Percentiles rank a stretch among this genome's conserved stretches.
Evolutionary conservation across 2,329 filamentous ascomycete genomes (phyloP).

Genomic region (Sarocladium strictum): DNA sequence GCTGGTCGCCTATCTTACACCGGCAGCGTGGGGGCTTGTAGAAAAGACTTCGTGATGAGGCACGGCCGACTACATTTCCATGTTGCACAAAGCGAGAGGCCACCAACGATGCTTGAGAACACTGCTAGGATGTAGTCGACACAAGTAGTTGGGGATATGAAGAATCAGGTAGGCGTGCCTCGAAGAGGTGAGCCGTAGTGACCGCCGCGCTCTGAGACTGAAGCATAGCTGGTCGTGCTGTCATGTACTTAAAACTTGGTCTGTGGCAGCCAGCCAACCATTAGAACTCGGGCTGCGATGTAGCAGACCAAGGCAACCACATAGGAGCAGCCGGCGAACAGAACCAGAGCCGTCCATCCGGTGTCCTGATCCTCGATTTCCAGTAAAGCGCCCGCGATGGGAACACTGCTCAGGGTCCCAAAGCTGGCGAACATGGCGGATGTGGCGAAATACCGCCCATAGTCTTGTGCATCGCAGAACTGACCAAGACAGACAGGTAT

Average conservation of each 20-base stretch:
- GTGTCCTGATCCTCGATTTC: slow-evolving; percentile 22
- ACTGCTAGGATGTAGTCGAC: too few relatives aligned
- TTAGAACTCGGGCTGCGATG: slow-evolving; percentile 25
- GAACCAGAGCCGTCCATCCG: slow-evolving; percentile 32
- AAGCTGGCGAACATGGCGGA: slow-evolving; percentile 64
- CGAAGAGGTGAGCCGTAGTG: too few relatives aligned
- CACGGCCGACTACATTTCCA: too few relatives aligned
- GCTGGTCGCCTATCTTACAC: slow-evolving; percentile 17
- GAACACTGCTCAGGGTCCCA: slow-evolving; percentile 48
- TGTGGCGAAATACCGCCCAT: slow-evolving; percentile 64
- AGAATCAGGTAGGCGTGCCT: too few relatives aligned
- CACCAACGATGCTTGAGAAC: too few relatives aligned
- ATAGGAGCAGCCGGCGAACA: slow-evolving; percentile 32
- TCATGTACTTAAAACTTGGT: slow-evolving; percentile 11
- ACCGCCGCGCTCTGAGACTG: background rate
- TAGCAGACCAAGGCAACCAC: slow-evolving; percentile 27
- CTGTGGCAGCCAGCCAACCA: slow-evolving; percentile 27
- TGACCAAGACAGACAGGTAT: slow-evolving; percentile 68
- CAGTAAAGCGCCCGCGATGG: slow-evolving; percentile 51
- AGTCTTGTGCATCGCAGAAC: slow-evolving; percentile 62
- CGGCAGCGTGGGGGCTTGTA: slow-evolving; percentile 20
- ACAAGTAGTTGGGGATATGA: too few relatives aligned
- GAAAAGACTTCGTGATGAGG: background rate
- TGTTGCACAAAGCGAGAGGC: too few relatives aligned
- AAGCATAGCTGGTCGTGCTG: background rate